phyloP scores from a whole-genome alignment of 805 yeast genomes.

The Komagataella pastoris region DNA sequence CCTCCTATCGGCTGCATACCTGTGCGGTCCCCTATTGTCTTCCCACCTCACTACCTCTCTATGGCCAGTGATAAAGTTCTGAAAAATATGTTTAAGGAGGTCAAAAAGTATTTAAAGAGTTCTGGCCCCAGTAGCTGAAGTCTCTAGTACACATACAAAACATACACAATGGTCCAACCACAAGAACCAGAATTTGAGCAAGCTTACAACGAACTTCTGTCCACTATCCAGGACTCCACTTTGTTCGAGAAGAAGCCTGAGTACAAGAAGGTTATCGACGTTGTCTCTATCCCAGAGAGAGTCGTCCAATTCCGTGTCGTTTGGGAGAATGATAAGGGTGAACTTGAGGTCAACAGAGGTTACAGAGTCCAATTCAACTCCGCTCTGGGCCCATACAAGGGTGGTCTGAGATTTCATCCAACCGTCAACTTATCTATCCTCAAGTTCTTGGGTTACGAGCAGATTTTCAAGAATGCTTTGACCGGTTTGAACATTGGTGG shows the following conservation, averaged over 20 bases:
- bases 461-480: constrained; percentile 94
- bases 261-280: constrained; percentile 77
- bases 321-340: constrained; percentile 95
- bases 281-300: constrained; percentile 92
- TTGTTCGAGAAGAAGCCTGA: constrained; percentile 82
- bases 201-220: constrained; percentile 88
- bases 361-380: constrained; percentile 98
- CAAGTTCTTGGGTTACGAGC: constrained; percentile 96
- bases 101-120: background rate
- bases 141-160: background rate
- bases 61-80: background rate
- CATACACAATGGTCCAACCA: constrained; percentile 53
- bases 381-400: constrained; percentile 97
- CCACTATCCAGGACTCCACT: constrained; percentile 84
- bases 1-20: background rate
- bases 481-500: constrained; percentile 98
- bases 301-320: constrained; percentile 92
- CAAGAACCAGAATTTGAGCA: constrained; percentile 98
- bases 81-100: background rate
- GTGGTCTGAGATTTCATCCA: constrained; percentile 97
- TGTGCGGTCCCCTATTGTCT: background rate
- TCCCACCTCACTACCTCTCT: background rate
- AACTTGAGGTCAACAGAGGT: constrained; percentile 88
- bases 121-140: background rate
- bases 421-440: constrained; percentile 89